These are phyloP conservation scores for Tuber indicum DNA, from an alignment of 495 filamentous ascomycete species.

Conservation along the genomic window DNA sequence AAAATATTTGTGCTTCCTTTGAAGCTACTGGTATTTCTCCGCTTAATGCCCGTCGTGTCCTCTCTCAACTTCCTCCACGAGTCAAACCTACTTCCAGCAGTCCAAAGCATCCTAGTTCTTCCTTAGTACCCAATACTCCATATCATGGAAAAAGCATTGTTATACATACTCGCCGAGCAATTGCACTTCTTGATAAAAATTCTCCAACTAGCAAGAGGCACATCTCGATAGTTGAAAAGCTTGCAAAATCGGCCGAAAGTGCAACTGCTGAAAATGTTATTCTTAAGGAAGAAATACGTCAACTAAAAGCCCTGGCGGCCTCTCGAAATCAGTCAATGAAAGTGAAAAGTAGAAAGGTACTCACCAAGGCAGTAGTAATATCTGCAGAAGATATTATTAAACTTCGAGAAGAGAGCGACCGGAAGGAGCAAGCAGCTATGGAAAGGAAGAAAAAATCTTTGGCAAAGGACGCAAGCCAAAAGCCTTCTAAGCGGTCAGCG, in stretches of 20 bases:
- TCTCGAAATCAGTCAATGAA: neutral
- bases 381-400: neutral
- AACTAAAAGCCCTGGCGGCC: neutral
- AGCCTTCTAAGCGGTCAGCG: too few relatives aligned
- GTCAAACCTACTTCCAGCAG: neutral
- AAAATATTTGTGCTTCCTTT: slow-evolving; percentile 9
- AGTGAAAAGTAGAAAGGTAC: neutral
- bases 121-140: neutral
- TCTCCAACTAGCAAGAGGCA: neutral
- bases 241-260: neutral
- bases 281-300: neutral
- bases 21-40: slow-evolving; percentile 9
- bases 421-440: neutral
- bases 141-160: too few relatives aligned
- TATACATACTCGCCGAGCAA: neutral
- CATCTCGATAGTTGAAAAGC: neutral
- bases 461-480: too few relatives aligned
- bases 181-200: neutral
- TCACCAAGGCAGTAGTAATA: neutral
- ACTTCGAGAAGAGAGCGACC: neutral
- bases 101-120: neutral
- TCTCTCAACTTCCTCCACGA: neutral
- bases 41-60: neutral
- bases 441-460: neutral
- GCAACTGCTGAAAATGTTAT: slow-evolving; percentile 7